phyloP scores from a whole-genome alignment of 139 green algal species.

The Micromonas pusilla region DNA sequence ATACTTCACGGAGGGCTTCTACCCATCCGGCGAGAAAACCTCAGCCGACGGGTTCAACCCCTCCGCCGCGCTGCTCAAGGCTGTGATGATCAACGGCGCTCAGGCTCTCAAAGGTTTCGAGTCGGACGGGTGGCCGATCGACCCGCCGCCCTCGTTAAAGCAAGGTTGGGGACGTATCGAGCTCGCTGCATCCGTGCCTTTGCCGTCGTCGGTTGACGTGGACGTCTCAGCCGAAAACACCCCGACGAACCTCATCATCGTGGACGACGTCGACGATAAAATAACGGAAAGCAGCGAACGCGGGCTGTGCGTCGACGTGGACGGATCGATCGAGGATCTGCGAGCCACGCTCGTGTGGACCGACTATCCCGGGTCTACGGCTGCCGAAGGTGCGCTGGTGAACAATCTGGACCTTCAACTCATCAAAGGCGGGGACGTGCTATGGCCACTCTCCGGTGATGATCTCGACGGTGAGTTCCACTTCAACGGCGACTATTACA shows the following conservation, averaged over 20 bases:
- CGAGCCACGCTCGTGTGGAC: conserved; percentile 68
- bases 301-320: conserved; percentile 21
- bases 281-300: background rate
- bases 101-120: conserved; percentile 20
- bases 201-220: background rate
- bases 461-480: background rate
- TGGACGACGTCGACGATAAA: conserved; percentile 10
- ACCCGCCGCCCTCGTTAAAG: conserved; percentile 15
- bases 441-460: background rate
- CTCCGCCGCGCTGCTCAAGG: conserved; percentile 23
- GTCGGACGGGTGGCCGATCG: background rate
- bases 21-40: conserved; percentile 28
- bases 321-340: conserved; percentile 3
- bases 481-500: background rate
- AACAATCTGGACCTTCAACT: conserved; percentile 77
- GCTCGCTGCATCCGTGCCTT: background rate
- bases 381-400: conserved; percentile 49
- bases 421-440: background rate
- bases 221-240: background rate
- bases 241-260: background rate
- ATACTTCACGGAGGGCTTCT: conserved; percentile 48
- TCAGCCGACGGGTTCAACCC: conserved; percentile 5
- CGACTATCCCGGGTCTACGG: conserved; percentile 39
- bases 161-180: conserved; percentile 26
- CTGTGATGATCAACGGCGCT: conserved; percentile 33